phyloP scores from a whole-genome alignment of 2,329 filamentous ascomycete species.

The Arthrobotrys iridis region DNA sequence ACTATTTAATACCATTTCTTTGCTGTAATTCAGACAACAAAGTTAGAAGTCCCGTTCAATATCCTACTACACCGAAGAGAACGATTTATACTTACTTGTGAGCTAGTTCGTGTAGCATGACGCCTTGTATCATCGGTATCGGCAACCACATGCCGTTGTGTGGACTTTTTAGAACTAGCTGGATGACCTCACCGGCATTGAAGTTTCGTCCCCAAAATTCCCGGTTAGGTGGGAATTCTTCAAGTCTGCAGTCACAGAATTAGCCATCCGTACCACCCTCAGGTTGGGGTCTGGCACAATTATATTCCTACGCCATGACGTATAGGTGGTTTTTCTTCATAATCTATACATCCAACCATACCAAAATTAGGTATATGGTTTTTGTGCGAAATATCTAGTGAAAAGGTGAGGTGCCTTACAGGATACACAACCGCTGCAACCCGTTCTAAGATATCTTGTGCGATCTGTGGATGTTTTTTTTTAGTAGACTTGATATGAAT shows the following conservation, averaged over 20 bases:
- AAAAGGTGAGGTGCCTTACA: slow-evolving; percentile 62
- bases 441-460: slow-evolving; percentile 77
- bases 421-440: slow-evolving; percentile 78
- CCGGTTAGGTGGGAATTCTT: slow-evolving; percentile 81
- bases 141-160: slow-evolving; percentile 76
- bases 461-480: slow-evolving; percentile 61
- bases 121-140: slow-evolving; percentile 65
- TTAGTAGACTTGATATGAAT: background rate
- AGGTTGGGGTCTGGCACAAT: background rate
- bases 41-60: background rate
- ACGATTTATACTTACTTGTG: slow-evolving; percentile 59
- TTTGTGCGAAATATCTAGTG: background rate
- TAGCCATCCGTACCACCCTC: slow-evolving; percentile 63
- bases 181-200: slow-evolving; percentile 86
- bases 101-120: slow-evolving; percentile 73
- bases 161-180: slow-evolving; percentile 79
- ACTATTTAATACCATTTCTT: background rate
- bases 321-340: slow-evolving; percentile 74
- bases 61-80: background rate
- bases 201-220: slow-evolving; percentile 75
- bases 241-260: slow-evolving; percentile 66
- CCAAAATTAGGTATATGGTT: too few relatives aligned
- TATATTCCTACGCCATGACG: slow-evolving; percentile 67
- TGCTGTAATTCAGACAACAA: background rate
- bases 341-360: too few relatives aligned